These are phyloP conservation scores for Adansonia digitata DNA, from an alignment of 345 rosid genomes.

Conservation along the genomic window DNA sequence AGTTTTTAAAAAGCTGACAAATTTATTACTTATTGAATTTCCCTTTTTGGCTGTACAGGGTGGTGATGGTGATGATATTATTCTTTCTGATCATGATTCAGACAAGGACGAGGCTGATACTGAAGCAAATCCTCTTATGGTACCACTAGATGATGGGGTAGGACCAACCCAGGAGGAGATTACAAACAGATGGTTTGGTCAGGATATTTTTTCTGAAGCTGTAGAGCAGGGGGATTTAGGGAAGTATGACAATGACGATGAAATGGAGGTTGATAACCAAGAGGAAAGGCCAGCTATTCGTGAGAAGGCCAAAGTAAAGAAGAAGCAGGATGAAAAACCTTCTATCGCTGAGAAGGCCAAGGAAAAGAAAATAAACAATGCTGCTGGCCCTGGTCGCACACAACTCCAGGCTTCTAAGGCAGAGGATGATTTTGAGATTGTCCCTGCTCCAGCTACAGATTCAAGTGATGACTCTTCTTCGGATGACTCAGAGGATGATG, in stretches of 20 bases:
- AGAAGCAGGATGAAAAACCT: constrained; percentile 14
- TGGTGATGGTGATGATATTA: constrained; percentile 38
- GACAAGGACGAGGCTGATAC: constrained; percentile 51
- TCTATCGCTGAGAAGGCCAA: constrained; percentile 23
- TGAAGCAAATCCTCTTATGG: constrained; percentile 82
- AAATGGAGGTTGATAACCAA: constrained; percentile 34
- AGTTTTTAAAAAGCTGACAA: background rate
- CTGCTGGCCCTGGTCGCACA: constrained; percentile 13
- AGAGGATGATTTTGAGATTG: constrained; percentile 72
- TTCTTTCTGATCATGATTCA: constrained; percentile 57
- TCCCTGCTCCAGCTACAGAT: constrained; percentile 71
- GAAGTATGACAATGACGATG: constrained; percentile 46
- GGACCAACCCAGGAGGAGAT: constrained; percentile 63
- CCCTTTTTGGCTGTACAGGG: constrained; percentile 38
- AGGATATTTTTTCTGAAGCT: constrained; percentile 78
- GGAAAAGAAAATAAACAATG: constrained; percentile 29
- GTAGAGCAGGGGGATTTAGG: constrained; percentile 71
- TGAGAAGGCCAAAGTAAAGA: constrained; percentile 32
- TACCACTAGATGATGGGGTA: constrained; percentile 60
- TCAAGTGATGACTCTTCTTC: constrained; percentile 76
- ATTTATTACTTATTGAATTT: background rate
- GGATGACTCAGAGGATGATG: constrained; percentile 62
- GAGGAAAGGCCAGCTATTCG: constrained; percentile 20
- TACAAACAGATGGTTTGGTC: constrained; percentile 77
- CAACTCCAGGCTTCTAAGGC: constrained; percentile 27